Evolutionary conservation across 2,329 filamentous ascomycete genomes (phyloP).

Genomic region (Clonostachys sp.): DNA sequence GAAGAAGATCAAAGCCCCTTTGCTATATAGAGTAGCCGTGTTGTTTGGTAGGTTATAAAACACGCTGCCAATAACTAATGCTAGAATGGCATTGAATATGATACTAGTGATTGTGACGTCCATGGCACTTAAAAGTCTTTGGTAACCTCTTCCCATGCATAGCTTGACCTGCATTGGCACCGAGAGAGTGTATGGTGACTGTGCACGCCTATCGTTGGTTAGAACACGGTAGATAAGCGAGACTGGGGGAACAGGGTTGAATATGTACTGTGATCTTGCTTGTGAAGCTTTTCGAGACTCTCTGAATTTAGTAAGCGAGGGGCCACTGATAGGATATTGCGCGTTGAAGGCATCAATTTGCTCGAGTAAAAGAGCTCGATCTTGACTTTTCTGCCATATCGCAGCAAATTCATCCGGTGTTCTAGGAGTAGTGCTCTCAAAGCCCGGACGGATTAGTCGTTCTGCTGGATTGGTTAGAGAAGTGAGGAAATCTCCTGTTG

Average conservation of each 20-base stretch:
- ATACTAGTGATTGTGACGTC: slow-evolving; percentile 25
- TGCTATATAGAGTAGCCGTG: slow-evolving; percentile 51
- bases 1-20: slow-evolving; percentile 18
- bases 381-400: slow-evolving; percentile 14
- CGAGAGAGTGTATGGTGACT: slow-evolving; percentile 39
- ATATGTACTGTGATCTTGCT: neutral
- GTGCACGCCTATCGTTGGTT: slow-evolving; percentile 26
- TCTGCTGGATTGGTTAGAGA: slow-evolving; percentile 60
- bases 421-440: slow-evolving; percentile 37
- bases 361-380: slow-evolving; percentile 13
- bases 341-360: slow-evolving; percentile 19
- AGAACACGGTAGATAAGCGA: slow-evolving; percentile 5
- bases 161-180: slow-evolving; percentile 35
- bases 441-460: slow-evolving; percentile 49
- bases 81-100: slow-evolving; percentile 24
- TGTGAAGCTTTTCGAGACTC: slow-evolving; percentile 12
- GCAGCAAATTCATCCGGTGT: slow-evolving; percentile 20
- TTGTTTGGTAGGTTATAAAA: slow-evolving; percentile 56
- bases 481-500: slow-evolving; percentile 67
- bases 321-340: slow-evolving; percentile 10
- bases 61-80: slow-evolving; percentile 59
- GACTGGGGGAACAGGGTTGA: slow-evolving; percentile 6
- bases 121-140: slow-evolving; percentile 4
- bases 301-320: slow-evolving; percentile 11
- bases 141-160: slow-evolving; percentile 22